phyloP scores from a whole-genome alignment of 2,329 filamentous ascomycete species.

The Aspergillus sp. region DNA sequence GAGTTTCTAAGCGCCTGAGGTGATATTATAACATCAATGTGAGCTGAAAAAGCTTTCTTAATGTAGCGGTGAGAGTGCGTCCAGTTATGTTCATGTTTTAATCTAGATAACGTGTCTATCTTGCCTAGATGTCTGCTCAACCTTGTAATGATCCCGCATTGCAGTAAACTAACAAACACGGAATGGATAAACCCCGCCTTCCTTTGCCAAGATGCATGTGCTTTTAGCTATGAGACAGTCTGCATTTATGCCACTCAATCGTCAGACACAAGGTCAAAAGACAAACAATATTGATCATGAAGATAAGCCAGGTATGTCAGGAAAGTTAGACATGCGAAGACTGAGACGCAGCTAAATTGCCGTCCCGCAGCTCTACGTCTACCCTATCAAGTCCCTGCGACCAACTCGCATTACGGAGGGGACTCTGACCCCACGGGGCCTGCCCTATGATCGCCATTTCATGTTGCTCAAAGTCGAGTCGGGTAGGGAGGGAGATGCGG shows the following conservation, averaged over 20 bases:
- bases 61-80: no score
- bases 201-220: neutral
- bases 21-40: no score
- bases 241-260: no score
- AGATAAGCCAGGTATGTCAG: conserved; percentile 29
- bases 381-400: conserved; percentile 70
- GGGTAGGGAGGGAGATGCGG: conserved; percentile 14
- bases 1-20: no score
- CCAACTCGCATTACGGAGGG: conserved; percentile 55
- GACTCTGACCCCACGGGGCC: conserved; percentile 57
- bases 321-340: neutral
- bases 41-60: no score
- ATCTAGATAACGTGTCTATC: no score
- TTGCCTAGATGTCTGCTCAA: no score
- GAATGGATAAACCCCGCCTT: neutral
- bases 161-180: no score
- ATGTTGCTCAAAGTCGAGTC: conserved; percentile 60
- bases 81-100: no score
- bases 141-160: no score
- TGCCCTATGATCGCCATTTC: conserved; percentile 66
- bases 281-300: conserved; percentile 30
- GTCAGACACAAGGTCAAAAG: no score
- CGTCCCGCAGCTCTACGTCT: conserved; percentile 59
- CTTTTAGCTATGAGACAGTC: no score
- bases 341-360: neutral